Percentiles rank a stretch among this genome's conserved stretches.
These are phyloP conservation scores for Fraxinus excelsior DNA, from an alignment of 257 asterid species.

Conservation along the genomic window DNA sequence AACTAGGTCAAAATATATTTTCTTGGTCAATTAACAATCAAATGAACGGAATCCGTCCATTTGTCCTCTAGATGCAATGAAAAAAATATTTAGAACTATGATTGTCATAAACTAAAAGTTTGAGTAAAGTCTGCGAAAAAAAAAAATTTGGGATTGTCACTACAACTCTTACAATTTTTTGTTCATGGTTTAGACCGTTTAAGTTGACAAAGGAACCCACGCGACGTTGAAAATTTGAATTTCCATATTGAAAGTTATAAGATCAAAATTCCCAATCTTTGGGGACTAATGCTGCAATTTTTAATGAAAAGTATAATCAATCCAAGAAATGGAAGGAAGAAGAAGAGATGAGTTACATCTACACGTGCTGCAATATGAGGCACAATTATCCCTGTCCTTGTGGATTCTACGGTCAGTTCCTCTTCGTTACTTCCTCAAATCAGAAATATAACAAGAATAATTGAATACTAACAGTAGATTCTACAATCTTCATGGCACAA, in stretches of 20 bases:
- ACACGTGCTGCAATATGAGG: slow-evolving; percentile 60
- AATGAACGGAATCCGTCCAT: too few species aligned
- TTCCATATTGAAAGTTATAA: too few species aligned
- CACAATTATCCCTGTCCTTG: slow-evolving; percentile 40
- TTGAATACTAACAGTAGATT: slow-evolving; percentile 37
- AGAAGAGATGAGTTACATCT: background rate
- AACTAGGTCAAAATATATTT: too few species aligned
- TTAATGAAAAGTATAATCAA: background rate
- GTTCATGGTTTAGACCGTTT: too few species aligned
- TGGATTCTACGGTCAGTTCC: slow-evolving; percentile 24
- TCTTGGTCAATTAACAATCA: too few species aligned
- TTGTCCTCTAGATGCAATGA: too few species aligned
- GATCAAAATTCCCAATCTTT: background rate
- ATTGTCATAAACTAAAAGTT: too few species aligned
- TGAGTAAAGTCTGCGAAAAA: too few species aligned
- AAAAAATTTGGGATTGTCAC: too few species aligned
- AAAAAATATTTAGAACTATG: too few species aligned
- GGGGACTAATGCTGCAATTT: background rate
- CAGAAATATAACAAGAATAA: background rate
- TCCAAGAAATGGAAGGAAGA: background rate
- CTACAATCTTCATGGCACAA: slow-evolving; percentile 17
- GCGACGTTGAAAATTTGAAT: background rate
- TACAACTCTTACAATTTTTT: too few species aligned
- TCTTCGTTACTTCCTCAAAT: slow-evolving; percentile 23
- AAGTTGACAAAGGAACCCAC: too few species aligned